Evolutionary conservation across 1,139 yeast genomes (phyloP).

Genomic region (Kodamaea fungicola): DNA sequence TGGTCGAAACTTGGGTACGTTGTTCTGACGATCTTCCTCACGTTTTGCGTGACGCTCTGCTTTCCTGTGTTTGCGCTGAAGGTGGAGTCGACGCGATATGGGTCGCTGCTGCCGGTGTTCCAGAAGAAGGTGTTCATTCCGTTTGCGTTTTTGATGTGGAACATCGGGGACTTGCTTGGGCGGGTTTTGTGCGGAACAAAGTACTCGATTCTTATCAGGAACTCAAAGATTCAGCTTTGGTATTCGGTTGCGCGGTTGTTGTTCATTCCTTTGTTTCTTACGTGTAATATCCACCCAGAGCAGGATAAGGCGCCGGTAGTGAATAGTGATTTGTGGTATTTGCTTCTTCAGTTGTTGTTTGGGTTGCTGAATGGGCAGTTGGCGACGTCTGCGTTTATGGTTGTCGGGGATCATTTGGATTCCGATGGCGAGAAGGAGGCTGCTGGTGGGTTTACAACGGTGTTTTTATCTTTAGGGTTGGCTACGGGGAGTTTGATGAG

Average conservation of each 20-base stretch:
- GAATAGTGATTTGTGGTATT: constrained; percentile 63
- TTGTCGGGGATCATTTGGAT: constrained; percentile 58
- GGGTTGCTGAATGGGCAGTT: constrained; percentile 89
- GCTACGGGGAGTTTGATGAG: constrained; percentile 75
- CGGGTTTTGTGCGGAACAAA: constrained; percentile 65
- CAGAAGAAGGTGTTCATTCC: constrained; percentile 63
- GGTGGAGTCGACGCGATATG: constrained; percentile 49
- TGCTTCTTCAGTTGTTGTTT: constrained; percentile 66
- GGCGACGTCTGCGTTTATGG: constrained; percentile 78
- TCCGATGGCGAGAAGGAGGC: constrained; percentile 71
- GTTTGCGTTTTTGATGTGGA: constrained; percentile 79
- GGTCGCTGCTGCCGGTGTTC: constrained; percentile 30
- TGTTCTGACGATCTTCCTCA: constrained; percentile 66
- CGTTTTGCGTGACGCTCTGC: constrained; percentile 72
- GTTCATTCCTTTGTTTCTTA: constrained; percentile 61
- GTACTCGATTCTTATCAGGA: constrained; percentile 31
- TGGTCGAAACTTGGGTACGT: constrained; percentile 60
- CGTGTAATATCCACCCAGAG: constrained; percentile 58
- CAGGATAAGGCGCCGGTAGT: constrained; percentile 33
- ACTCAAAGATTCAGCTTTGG: constrained; percentile 40
- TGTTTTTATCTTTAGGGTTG: constrained; percentile 70
- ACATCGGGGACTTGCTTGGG: constrained; percentile 81
- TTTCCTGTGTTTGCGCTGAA: constrained; percentile 90
- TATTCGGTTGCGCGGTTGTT: constrained; percentile 53
- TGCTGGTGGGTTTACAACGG: constrained; percentile 88